phyloP scores from a whole-genome alignment of 2,329 filamentous ascomycete genomes.

The Arthrobotrys pseudoclavata region DNA sequence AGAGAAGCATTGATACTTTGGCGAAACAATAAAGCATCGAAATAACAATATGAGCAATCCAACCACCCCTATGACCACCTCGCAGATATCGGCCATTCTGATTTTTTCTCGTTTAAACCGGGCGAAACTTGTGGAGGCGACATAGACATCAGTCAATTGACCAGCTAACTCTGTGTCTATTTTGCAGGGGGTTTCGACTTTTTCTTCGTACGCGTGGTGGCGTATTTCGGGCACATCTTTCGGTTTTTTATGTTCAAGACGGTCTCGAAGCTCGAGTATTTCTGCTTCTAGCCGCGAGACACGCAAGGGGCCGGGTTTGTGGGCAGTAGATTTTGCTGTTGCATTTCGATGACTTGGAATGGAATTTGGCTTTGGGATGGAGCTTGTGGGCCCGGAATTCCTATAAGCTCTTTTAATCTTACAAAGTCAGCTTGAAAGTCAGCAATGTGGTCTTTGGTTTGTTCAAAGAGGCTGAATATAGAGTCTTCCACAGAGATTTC shows the following conservation, averaged over 20 bases:
- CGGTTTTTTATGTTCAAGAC: background rate
- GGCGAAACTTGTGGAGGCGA: background rate
- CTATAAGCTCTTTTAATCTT: background rate
- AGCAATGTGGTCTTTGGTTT: slow-evolving; percentile 1
- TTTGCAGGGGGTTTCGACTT: no score
- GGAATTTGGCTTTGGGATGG: background rate
- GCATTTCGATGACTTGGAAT: background rate
- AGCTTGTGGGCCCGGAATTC: no score
- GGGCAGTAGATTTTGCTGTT: background rate
- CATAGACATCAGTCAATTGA: background rate
- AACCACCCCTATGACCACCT: background rate
- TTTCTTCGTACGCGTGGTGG: background rate
- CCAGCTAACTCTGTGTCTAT: background rate
- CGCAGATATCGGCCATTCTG: background rate
- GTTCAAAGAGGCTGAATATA: slow-evolving; percentile 8
- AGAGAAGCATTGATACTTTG: background rate
- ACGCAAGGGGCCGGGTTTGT: background rate
- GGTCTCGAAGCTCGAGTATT: slow-evolving; percentile 1
- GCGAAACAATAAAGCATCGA: background rate
- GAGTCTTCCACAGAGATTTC: background rate
- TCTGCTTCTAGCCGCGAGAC: background rate
- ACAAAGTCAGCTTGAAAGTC: slow-evolving; percentile 9
- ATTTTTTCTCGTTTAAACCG: background rate
- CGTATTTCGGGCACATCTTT: no score
- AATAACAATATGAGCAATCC: background rate